A percentile compares a stretch with the other conserved stretches of the same genome.
phyloP scores from a whole-genome alignment of 1,139 yeast species.

The Nematodospora anomalae region DNA sequence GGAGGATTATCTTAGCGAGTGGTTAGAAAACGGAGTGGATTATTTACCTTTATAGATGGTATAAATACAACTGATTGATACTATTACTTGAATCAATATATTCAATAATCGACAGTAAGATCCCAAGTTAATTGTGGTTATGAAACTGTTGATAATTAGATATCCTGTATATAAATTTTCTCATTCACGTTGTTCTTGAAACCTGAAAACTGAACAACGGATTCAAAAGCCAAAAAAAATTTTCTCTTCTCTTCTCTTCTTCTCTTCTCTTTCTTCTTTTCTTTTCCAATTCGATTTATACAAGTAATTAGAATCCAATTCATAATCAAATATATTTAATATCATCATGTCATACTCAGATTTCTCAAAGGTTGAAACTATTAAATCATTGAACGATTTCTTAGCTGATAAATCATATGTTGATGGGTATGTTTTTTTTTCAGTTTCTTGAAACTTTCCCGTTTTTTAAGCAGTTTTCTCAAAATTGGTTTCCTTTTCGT shows the following conservation, averaged over 20 bases:
- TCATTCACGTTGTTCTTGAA: too few species aligned
- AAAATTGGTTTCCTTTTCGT: neutral
- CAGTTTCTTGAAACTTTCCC: constrained; percentile 1
- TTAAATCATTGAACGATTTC: constrained; percentile 81
- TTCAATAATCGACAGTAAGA: too few species aligned
- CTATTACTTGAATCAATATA: too few species aligned
- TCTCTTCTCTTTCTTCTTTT: constrained; percentile 1
- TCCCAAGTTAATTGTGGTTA: too few species aligned
- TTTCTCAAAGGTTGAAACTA: constrained; percentile 77
- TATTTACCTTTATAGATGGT: constrained; percentile 40
- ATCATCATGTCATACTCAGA: constrained; percentile 68
- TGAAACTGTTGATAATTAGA: too few species aligned
- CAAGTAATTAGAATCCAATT: neutral
- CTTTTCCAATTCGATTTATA: neutral
- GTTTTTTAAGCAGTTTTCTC: neutral
- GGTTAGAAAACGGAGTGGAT: constrained; percentile 50
- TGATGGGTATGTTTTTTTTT: constrained; percentile 71
- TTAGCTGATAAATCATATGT: constrained; percentile 91
- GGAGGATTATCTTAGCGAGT: constrained; percentile 42
- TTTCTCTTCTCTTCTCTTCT: constrained; percentile 2
- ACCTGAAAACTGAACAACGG: neutral
- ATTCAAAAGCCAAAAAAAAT: constrained; percentile 1
- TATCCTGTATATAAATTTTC: too few species aligned
- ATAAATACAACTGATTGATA: too few species aligned
- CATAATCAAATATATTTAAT: too few species aligned